phyloP scores from a whole-genome alignment of 768 basidiomycete species.

The Macrolepiota dolichaula region DNA sequence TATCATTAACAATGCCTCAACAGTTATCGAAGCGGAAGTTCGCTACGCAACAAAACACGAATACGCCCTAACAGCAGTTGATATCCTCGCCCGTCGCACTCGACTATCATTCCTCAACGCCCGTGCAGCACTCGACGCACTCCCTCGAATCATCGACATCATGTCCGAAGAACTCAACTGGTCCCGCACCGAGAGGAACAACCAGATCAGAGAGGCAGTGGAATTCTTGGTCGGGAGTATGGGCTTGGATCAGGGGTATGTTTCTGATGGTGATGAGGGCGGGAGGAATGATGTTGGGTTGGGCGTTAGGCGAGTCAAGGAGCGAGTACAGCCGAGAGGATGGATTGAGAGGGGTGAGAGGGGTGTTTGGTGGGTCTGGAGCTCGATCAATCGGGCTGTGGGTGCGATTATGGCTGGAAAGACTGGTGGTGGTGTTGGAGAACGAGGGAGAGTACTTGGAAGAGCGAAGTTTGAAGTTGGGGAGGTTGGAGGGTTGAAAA shows the following conservation, averaged over 20 bases:
- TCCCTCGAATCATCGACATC: constrained; percentile 87
- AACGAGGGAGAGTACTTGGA: constrained; percentile 23
- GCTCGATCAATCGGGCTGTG: constrained; percentile 17
- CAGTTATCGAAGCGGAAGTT: constrained; percentile 91
- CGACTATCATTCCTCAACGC: constrained; percentile 93
- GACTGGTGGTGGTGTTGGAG: constrained; percentile 10
- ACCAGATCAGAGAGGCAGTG: constrained; percentile 58
- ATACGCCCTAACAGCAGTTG: constrained; percentile 89
- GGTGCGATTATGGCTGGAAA: constrained; percentile 11
- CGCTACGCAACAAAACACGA: constrained; percentile 86
- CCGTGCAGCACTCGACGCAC: constrained; percentile 75
- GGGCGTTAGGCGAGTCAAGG: constrained; percentile 20
- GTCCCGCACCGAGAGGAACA: constrained; percentile 52
- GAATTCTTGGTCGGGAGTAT: constrained; percentile 78
- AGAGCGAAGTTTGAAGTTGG: constrained; percentile 43
- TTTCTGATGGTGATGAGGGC: constrained; percentile 23
- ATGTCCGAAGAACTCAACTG: constrained; percentile 87
- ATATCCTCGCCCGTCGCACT: constrained; percentile 89
- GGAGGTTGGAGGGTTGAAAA: constrained; percentile 37
- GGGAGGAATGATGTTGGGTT: neutral
- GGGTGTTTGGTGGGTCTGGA: constrained; percentile 5
- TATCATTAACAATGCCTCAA: neutral
- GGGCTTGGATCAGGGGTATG: constrained; percentile 67
- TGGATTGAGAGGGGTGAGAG: constrained; percentile 16
- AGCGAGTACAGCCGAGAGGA: constrained; percentile 18